Percentiles rank a stretch among this genome's conserved stretches.
phyloP scores from a whole-genome alignment of 495 filamentous ascomycete species.

The Glutinoglossum americanum region DNA sequence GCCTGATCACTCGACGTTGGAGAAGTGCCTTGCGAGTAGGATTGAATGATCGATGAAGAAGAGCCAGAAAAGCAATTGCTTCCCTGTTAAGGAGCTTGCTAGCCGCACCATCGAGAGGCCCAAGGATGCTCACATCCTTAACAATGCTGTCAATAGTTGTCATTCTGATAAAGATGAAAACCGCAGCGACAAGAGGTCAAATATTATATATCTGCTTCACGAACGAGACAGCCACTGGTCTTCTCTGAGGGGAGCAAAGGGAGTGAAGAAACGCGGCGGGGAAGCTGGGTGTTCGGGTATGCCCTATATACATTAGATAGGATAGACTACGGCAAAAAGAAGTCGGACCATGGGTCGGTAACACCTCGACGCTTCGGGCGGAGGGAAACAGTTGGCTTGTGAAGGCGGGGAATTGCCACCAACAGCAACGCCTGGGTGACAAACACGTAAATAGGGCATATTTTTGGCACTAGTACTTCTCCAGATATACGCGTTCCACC shows the following conservation, averaged over 20 bases:
- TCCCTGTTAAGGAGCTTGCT: slow-evolving; percentile 83
- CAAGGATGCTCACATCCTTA: slow-evolving; percentile 73
- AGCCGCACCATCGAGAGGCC: slow-evolving; percentile 50
- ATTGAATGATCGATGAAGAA: slow-evolving; percentile 91
- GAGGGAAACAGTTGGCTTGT: neutral
- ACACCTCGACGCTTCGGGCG: neutral
- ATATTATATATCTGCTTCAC: neutral
- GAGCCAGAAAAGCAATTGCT: slow-evolving; percentile 78
- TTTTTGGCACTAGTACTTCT: too few relatives aligned
- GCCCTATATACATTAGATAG: neutral
- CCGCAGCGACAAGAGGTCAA: neutral
- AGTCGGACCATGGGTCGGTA: neutral
- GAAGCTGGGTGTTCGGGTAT: neutral
- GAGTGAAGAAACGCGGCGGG: neutral
- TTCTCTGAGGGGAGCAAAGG: neutral
- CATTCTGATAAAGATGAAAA: slow-evolving; percentile 28
- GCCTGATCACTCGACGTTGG: slow-evolving; percentile 64
- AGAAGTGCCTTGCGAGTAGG: slow-evolving; percentile 70
- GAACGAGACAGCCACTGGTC: neutral
- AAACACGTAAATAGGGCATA: too few relatives aligned
- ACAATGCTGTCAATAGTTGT: slow-evolving; percentile 50
- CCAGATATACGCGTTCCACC: too few relatives aligned
- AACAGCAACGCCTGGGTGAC: too few relatives aligned
- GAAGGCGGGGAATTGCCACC: neutral
- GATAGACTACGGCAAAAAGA: neutral